Evolutionary conservation across 139 green algal genomes (phyloP), one percentile per base, ranked within the genome.

Genomic region (Asterochloris erici): DNA sequence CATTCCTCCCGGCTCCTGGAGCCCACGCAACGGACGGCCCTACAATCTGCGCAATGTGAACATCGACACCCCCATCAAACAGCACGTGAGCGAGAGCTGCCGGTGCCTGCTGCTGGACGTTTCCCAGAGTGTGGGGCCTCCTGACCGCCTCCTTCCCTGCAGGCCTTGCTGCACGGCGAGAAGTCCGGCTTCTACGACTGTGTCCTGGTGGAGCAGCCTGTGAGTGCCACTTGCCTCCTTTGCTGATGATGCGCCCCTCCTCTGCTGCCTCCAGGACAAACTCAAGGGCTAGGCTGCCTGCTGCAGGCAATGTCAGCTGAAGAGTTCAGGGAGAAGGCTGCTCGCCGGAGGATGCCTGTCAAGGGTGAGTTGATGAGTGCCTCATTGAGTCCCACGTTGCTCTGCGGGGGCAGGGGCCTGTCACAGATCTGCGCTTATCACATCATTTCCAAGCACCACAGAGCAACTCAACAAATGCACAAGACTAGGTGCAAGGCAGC

Each of bases 1-100:
- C 14, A 83, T 95, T 13, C 85, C 87, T 10, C 93, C 93, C 14
- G 66, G 78, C 21, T 88, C 84, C 11, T 96, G 90, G 90, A 87
- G 38, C 13, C 92, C 94, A 60, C 86, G 94, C 14, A 81, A 68
- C 11, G 70, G 62, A 17, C 84, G 86, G 17, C 93, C 92, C 73
- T 87, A 88, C 19, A 63, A 86, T 15, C 60, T 89, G 26, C 29
- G 88, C 1, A 73, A 85, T 24, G 82, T 93, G 0, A 60, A 11
- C 24, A 86, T 86, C 27, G 63, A 74, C 23, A 77, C 70, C n/a
- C 83, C 83, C 11, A 86, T 86, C 63, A 66, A 83, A 16, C 81
- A 84, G 73, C 78, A 81, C 16, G 83, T 86, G 68, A 61, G 16
- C 38, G 12, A n/a, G 26, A 63, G 26, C 76, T 23, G 60, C 38